Base-by-base conservation (phyloP, 106 monocot species). In the Dendrobium huoshanense region DNA sequence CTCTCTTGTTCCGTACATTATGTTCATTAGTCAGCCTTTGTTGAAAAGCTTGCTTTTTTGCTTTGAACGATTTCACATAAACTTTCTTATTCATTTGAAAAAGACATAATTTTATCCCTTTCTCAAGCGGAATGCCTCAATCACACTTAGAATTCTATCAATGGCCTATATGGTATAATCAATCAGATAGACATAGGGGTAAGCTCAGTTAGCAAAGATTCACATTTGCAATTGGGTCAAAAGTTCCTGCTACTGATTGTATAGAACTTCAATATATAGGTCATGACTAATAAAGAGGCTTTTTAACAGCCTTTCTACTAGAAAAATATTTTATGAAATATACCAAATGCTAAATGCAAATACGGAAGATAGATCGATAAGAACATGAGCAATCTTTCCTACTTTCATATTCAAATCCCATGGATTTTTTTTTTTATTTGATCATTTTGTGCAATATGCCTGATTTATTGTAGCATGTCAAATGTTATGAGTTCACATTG, bases 71-170 rank as follows among this genome's bases (percentile, higher is more conserved):
- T 65, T 64, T 64, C 24, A 65, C 58, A 58, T 25, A 65, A 1
- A 64, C 25, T 22, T 64, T 25, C 64, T 64, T 58, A 58, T 58
- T 64, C 64, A 64, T 64, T 64, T 64, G 24, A 64, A 64, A 64
- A 64, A 1, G 64, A 24, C 8, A 6, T 0, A 25, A 25, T 65
- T 61, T 25, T 8, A 65, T 25, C 64, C 7, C 64, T 65, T 65
- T 25, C 64, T 22, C n/a, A 65, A 22, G 64, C 24, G 8, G 25
- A 8, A 51, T 15, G 51, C 51, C 13, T 51, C 10, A 13, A 51
- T 15, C 48, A 48, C 9, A 48, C 48, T 51, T 51, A 51, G 51
- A 51, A 51, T 51, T 51, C 15, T 13, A 51, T 13, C 16, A 10
- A 3, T 51, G 13, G 51, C 51, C 13, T 13, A 10, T 15, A 51